Base-by-base conservation (phyloP, 257 asterid genomes). In the Osmanthus fragrans region DNA sequence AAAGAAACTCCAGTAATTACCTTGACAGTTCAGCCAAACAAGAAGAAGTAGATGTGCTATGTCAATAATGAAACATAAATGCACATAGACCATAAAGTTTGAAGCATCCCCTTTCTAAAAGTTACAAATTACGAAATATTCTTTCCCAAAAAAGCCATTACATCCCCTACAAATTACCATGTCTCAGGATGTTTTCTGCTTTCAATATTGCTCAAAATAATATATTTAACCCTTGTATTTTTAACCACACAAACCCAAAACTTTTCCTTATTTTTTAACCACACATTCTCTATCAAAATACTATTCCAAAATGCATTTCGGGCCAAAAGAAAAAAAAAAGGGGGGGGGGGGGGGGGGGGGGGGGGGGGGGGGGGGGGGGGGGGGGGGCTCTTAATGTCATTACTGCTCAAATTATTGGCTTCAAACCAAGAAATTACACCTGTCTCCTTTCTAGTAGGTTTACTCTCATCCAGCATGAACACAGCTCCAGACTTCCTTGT, bases 401-500 rank as follows among this genome's bases (percentile, higher is more conserved):
- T 63, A 25, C 69, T 63, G 1, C 18, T 2, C 69, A 63, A 27
- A 27, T 63, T 63, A 25, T 12, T 27, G 69, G 69, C 54, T 71
- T n/a, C 71, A 71, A 69, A 30, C 32, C 18, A 42, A 82, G 60
- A 66, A 60, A 70, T 47, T 67, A 74, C 30, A 33, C 21, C 76
- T 70, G 76, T 54, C 74, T 70, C 27, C 12, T 5, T 27, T 71
- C 72, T 51, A 71, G 33, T 45, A 27, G 16, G 33, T 73, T 45
- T 37, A 4, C 71, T 70, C 73, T 70, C 66, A 68, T 36, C 37
- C 58, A 21, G 18, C 54, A 37, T 70, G 64, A 58, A 40, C 58
- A 78, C 65, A 71, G 68, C 68, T 76, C 37, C 73, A 73, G 30
- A 45, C 68, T 36, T 56, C 12, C 72, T 73, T 67, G 71, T 39